Evolutionary conservation across 2,329 filamentous ascomycete species (phyloP), one percentile per base, ranked within the genome.

Genomic region (Parasarocladium wereldwijsianum): DNA sequence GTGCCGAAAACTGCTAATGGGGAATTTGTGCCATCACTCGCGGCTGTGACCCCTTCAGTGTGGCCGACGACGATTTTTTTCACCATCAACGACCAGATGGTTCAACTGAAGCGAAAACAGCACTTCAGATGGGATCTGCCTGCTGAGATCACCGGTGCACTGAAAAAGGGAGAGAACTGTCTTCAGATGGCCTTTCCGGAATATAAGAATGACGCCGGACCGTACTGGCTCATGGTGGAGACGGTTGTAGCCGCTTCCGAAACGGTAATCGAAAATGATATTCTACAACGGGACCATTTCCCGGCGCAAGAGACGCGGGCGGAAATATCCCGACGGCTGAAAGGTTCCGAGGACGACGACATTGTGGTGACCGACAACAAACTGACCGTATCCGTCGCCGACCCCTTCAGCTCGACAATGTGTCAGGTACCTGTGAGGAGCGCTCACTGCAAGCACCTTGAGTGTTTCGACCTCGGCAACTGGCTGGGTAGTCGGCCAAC

Each of bases 401-500:
- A 83, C 46, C 76, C 78, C 0, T 81, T 80, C 44, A 76, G 60
- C 33, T 58, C 66, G 2, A 55, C 45, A 9, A 63, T 90, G 8
- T 85, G 80, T 46, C 58, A 67, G 5, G 62, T 66, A 0, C 87
- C 90, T 1, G 82, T 76, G 2, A 76, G 86, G 17, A 75, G 83
- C 16, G 56, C 44, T 6, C 42, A 50, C 3, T 98, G 90, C 49
- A 58, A 59, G 15, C 87, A 98, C 46, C 58, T 77, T 20, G 83
- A 94, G 46, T 93, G 85, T 46, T 94, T 96, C 46, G 87, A 96
- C 47, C 70, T 94, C 6, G 67, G 79, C 13, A 86, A 70, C 1
- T 96, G 83, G 58, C 65, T 98, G 7, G 51, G 61, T 10, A 82
- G 77, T 5, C 71, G 82, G 24, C 58, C 61, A 5, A 52, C 55